These are phyloP conservation scores for Ophiostoma triangulosporum DNA, from an alignment of 2,329 filamentous ascomycete genomes.

Conservation along the genomic window DNA sequence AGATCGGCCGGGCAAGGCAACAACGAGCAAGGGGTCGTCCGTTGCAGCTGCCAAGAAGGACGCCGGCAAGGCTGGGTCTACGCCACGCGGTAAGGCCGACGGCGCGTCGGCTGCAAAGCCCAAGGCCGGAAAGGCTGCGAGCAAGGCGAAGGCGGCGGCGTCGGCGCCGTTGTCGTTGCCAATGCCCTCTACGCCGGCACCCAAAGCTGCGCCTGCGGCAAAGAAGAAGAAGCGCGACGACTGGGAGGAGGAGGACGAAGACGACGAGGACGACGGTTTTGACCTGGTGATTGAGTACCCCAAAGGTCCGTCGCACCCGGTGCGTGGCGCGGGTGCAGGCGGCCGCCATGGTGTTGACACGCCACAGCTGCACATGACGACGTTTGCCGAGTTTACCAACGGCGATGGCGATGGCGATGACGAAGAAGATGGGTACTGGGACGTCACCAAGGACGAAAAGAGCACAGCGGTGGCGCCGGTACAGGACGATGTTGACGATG, in stretches of 20 bases:
- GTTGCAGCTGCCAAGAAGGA: neutral
- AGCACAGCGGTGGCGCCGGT: neutral
- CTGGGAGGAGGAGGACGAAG: slow-evolving; percentile 31
- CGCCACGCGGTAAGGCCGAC: neutral
- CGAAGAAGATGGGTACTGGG: slow-evolving; percentile 13
- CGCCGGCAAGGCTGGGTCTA: neutral
- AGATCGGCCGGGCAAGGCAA: slow-evolving; percentile 10
- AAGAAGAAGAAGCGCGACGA: slow-evolving; percentile 22
- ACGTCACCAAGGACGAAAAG: slow-evolving; percentile 10
- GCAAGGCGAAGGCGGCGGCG: slow-evolving; percentile 1
- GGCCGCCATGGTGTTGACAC: neutral
- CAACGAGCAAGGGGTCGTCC: neutral
- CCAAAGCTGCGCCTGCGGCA: slow-evolving; percentile 12
- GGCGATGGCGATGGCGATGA: slow-evolving; percentile 19
- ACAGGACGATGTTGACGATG: slow-evolving; percentile 17
- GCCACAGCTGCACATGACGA: slow-evolving; percentile 11
- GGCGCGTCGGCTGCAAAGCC: neutral
- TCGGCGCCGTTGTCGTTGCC: slow-evolving; percentile 4
- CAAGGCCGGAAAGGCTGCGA: slow-evolving; percentile 1
- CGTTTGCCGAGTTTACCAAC: slow-evolving; percentile 14
- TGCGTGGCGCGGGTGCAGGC: neutral
- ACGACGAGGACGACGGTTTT: slow-evolving; percentile 42
- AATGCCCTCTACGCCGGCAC: slow-evolving; percentile 12
- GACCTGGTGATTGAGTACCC: slow-evolving; percentile 48
- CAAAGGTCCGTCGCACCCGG: slow-evolving; percentile 25